Base-by-base conservation (phyloP, 768 basidiomycete genomes). In the Lactifluus echinatus region DNA sequence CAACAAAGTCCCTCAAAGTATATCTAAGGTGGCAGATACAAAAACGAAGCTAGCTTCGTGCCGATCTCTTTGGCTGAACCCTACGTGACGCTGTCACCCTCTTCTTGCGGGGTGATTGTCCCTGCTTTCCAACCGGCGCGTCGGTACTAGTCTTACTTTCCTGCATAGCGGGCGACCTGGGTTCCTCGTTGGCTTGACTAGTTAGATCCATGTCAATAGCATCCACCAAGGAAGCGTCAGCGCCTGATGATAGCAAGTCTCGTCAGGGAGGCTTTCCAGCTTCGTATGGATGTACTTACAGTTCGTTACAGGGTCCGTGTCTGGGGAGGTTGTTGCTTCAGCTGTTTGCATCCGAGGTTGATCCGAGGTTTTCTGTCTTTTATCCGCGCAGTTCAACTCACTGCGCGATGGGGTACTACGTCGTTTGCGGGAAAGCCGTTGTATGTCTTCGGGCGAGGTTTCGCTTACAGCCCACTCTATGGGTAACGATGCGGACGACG, bases 11-110 rank as follows among this genome's bases (percentile, higher is more conserved):
- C 31, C 12, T 53, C 34, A 6, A 48, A 48, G 12, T 17, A 19
- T 17, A 19, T 7, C 44, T 14, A 33, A 46, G 2, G 12, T 12
- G 12, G 28, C 0, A 26, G 17, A 52, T 15, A 39, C 29, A 24
- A 53, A 34, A 21, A 39, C 21, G 28, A 52, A 31, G 11, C 34
- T 59, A 59, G 19, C 28, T 37, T 37, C 42, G 57, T 31, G 57
- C 42, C 21, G 39, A 59, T 50, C 57, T 59, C 57, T 50, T 59
- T 45, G 53, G 57, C 40, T 54, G 57, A 33, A 55, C 21, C 42
- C 57, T 59, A 37, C 24, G 54, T 54, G 47, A 47, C 19, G 17
- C 10, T 31, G 31, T 7, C 33, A 17, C 47, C 21, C 24, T 34
- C 52, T 48, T 52, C 26, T 6, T 43, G 34, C 47, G 47, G 28